phyloP scores from a whole-genome alignment of 257 asterid species.

The Marsdenia floribunda region DNA sequence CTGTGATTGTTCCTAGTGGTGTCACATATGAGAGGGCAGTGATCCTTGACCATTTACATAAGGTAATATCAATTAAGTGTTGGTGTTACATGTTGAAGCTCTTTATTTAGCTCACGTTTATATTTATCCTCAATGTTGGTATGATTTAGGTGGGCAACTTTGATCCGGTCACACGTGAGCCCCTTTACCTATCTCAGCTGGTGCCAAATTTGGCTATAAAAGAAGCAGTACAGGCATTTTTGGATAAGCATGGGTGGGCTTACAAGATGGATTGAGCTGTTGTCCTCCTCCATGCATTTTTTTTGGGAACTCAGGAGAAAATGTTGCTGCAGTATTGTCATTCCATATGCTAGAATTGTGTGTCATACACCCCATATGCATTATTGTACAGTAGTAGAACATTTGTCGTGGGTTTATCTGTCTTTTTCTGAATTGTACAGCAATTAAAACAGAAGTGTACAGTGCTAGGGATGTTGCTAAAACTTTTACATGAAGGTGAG shows the following conservation, averaged over 20 bases:
- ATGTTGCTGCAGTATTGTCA: not conserved
- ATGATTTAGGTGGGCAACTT: slow-evolving; percentile 66
- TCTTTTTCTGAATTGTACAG: slow-evolving; percentile 14
- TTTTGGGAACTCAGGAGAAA: not conserved
- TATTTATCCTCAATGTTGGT: slow-evolving; percentile 14
- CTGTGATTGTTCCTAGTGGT: slow-evolving; percentile 91
- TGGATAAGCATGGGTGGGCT: slow-evolving; percentile 83
- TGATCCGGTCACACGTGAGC: slow-evolving; percentile 74
- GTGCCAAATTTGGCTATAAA: slow-evolving; percentile 84
- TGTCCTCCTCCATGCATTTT: not conserved
- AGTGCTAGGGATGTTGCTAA: not conserved
- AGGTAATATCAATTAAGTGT: slow-evolving; percentile 37
- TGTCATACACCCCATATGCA: slow-evolving; percentile 6
- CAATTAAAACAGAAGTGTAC: not conserved
- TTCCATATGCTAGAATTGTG: not conserved
- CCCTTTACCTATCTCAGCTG: slow-evolving; percentile 57
- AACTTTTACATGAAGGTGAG: not conserved
- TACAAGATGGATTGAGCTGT: slow-evolving; percentile 48
- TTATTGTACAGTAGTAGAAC: not conserved
- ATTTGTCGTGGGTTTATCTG: not conserved
- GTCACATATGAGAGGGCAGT: slow-evolving; percentile 85
- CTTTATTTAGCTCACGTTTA: not conserved
- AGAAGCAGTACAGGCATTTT: slow-evolving; percentile 75
- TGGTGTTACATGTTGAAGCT: not conserved
- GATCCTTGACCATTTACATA: slow-evolving; percentile 65